Conservation (phyloP, 805 yeast species). For the Metschnikowia similis region DNA sequence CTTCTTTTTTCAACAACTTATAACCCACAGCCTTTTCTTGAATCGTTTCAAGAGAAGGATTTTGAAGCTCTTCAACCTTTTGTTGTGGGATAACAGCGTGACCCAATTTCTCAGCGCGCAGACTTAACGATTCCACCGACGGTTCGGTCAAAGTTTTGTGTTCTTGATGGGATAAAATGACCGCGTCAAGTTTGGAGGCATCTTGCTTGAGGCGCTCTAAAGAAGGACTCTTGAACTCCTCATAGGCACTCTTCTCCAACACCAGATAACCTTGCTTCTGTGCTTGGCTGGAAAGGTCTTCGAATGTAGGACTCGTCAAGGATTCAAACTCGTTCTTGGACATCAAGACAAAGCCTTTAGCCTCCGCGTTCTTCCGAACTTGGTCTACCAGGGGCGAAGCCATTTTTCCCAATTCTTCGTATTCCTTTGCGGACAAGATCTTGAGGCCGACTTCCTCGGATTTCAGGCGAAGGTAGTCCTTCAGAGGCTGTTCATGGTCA, state of each 20-base stretch:
- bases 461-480: constrained; percentile 28
- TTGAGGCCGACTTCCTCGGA: constrained; percentile 34
- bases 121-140: constrained; percentile 1
- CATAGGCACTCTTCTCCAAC: constrained; percentile 6
- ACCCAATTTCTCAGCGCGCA: constrained; percentile 2
- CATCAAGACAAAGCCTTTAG: constrained; percentile 7
- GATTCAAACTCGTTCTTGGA: constrained; percentile 5
- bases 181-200: constrained; percentile 10
- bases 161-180: constrained; percentile 12
- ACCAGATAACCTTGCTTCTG: constrained; percentile 7
- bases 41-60: constrained; percentile 16
- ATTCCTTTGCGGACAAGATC: constrained; percentile 24
- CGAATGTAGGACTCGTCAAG: constrained; percentile 12
- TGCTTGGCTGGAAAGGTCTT: constrained; percentile 8
- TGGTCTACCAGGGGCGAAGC: constrained; percentile 9
- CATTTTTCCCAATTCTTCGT: constrained; percentile 27
- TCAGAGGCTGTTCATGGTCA: constrained; percentile 31
- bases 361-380: constrained; percentile 3
- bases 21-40: constrained; percentile 17
- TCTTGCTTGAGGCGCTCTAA: constrained; percentile 18
- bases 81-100: constrained; percentile 4
- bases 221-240: constrained; percentile 15
- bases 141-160: constrained; percentile 8
- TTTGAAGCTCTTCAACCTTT: constrained; percentile 4
- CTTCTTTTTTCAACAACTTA: constrained; percentile 15